These are phyloP conservation scores for Diversispora epigaea DNA, from an alignment of 192 early-diverging fungal genomes.

Conservation along the genomic window DNA sequence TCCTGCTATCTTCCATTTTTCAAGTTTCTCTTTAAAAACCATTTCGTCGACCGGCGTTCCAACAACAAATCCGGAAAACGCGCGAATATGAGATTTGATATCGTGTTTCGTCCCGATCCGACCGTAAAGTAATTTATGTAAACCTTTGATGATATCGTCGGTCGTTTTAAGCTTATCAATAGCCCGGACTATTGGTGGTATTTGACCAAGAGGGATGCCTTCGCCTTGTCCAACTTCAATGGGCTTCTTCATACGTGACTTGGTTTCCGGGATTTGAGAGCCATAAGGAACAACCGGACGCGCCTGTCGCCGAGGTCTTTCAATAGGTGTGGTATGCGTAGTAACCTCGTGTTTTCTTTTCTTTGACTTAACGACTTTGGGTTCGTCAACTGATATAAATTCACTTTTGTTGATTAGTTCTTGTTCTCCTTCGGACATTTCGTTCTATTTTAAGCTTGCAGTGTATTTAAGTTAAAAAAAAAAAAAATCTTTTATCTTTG, in stretches of 20 bases:
- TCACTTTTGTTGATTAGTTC: no score
- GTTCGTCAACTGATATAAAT: no score
- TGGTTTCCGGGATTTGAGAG: background rate
- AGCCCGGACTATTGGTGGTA: background rate
- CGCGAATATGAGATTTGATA: slow-evolving; percentile 1
- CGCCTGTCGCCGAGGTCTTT: background rate
- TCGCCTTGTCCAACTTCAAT: background rate
- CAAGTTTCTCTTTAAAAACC: slow-evolving; percentile 6
- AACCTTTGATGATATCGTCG: background rate
- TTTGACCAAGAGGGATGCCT: background rate
- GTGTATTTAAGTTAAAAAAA: no score
- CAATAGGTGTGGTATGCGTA: background rate
- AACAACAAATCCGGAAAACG: background rate
- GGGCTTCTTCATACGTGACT: background rate
- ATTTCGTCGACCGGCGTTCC: background rate
- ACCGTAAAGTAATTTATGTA: slow-evolving; percentile 6
- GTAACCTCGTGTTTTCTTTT: background rate
- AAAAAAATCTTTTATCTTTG: no score
- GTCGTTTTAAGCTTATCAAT: background rate
- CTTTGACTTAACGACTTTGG: background rate
- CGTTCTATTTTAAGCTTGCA: no score
- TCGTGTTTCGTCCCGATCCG: background rate
- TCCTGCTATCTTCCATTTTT: background rate
- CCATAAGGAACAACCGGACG: background rate
- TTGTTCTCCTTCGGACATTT: no score